These are phyloP conservation scores for Syzygium jambos DNA, from an alignment of 345 rosid species.

Conservation along the genomic window DNA sequence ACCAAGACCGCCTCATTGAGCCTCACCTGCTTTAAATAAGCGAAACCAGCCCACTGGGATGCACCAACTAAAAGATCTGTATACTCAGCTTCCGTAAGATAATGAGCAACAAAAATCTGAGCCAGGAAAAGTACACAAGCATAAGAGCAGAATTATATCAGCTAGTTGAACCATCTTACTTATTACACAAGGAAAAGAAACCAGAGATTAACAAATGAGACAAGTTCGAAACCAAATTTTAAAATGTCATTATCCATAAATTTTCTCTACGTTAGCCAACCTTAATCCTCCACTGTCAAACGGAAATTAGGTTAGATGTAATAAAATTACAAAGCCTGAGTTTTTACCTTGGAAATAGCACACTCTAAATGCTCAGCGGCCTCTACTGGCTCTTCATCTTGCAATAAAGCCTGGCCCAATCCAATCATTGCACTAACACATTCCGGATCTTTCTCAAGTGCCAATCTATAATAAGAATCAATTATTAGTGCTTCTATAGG, in stretches of 20 bases:
- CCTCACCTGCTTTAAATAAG: conserved; percentile 55
- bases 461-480: conserved; percentile 38
- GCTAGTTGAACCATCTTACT: neutral
- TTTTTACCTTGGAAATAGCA: conserved; percentile 63
- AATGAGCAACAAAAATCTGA: conserved; percentile 43
- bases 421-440: conserved; percentile 43
- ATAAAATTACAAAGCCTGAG: neutral
- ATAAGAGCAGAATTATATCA: neutral
- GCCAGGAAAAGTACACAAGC: neutral
- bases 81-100: conserved; percentile 41
- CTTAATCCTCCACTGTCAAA: neutral
- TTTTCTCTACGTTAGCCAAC: neutral
- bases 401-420: conserved; percentile 69
- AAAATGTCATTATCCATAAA: neutral
- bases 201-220: neutral
- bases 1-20: neutral
- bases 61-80: conserved; percentile 61
- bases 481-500: neutral
- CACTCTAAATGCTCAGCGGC: conserved; percentile 57
- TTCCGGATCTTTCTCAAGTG: conserved; percentile 72
- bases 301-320: neutral
- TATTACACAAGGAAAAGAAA: neutral
- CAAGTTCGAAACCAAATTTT: neutral
- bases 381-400: conserved; percentile 41
- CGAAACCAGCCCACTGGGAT: conserved; percentile 78